Percentiles rank a stretch among this genome's conserved stretches.
These are phyloP conservation scores for Torulaspora delbrueckii DNA, from an alignment of 805 yeast genomes.

Conservation along the genomic window DNA sequence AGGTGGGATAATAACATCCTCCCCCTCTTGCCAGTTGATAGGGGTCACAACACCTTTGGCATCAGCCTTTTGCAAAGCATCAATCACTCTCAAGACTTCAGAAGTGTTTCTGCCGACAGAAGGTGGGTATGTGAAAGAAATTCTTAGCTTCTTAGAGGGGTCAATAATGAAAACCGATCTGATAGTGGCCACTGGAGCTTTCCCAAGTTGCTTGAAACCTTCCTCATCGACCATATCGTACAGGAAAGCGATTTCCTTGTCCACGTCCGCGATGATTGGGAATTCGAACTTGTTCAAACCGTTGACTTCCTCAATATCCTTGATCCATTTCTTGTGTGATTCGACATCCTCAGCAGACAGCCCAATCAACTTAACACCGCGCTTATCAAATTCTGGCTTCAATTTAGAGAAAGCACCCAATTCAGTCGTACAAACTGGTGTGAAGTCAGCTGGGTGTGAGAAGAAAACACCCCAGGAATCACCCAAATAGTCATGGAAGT, in stretches of 20 bases:
- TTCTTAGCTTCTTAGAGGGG: slow-evolving; percentile 83
- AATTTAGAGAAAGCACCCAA: slow-evolving; percentile 88
- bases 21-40: slow-evolving; percentile 83
- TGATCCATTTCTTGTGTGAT: slow-evolving; percentile 79
- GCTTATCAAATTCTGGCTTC: slow-evolving; percentile 80
- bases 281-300: slow-evolving; percentile 66
- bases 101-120: slow-evolving; percentile 91
- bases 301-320: slow-evolving; percentile 83
- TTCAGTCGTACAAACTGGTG: slow-evolving; percentile 96
- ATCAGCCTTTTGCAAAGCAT: slow-evolving; percentile 83
- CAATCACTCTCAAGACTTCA: slow-evolving; percentile 86
- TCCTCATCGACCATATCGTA: slow-evolving; percentile 87
- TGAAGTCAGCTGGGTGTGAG: slow-evolving; percentile 94
- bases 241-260: slow-evolving; percentile 76
- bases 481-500: slow-evolving; percentile 84
- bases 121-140: slow-evolving; percentile 85
- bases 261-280: slow-evolving; percentile 88
- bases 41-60: slow-evolving; percentile 82
- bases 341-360: slow-evolving; percentile 80
- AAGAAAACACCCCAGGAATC: slow-evolving; percentile 84
- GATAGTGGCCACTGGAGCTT: slow-evolving; percentile 78
- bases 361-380: slow-evolving; percentile 86
- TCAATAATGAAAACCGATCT: slow-evolving; percentile 91
- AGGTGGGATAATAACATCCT: slow-evolving; percentile 91
- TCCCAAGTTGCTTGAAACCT: slow-evolving; percentile 66